Conservation (phyloP, 352 stramenopile species). For the Phytophthora parvispora region DNA sequence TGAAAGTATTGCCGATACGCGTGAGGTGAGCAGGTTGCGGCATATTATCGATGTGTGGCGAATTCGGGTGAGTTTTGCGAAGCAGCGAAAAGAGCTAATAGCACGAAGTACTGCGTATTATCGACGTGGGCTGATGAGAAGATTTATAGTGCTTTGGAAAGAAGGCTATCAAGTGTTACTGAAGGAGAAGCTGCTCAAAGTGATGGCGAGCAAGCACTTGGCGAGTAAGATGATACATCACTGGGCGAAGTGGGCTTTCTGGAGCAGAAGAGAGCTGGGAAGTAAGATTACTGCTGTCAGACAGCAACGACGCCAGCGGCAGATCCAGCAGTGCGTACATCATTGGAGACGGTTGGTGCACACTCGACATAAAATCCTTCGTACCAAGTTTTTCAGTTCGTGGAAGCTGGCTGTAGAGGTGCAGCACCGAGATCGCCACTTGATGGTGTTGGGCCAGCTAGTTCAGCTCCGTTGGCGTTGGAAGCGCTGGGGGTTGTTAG, state of each 20-base stretch:
- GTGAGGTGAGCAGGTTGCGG: conserved; percentile 7
- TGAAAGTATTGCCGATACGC: conserved; percentile 13
- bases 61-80: background rate
- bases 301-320: conserved; percentile 5
- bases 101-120: conserved; percentile 4
- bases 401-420: conserved; percentile 27
- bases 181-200: conserved; percentile 2
- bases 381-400: conserved; percentile 9
- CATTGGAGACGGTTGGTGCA: conserved; percentile 16
- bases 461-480: conserved; percentile 33
- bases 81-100: background rate
- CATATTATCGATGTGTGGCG: conserved; percentile 12
- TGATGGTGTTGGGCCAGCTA: conserved; percentile 14
- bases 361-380: conserved; percentile 8
- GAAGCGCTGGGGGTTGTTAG: conserved; percentile 19
- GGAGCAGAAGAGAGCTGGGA: conserved; percentile 24
- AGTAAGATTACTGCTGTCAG: conserved; percentile 13
- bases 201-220: conserved; percentile 14
- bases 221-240: conserved; percentile 23
- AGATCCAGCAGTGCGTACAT: conserved; percentile 9
- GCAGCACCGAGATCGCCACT: conserved; percentile 15
- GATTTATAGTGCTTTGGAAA: conserved; percentile 19
- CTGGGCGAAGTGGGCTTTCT: conserved; percentile 39
- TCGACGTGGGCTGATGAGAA: conserved; percentile 5
- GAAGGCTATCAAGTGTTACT: background rate